Evolutionary conservation across 495 filamentous ascomycete species (phyloP).

Genomic region (Neurospora intermedia): DNA sequence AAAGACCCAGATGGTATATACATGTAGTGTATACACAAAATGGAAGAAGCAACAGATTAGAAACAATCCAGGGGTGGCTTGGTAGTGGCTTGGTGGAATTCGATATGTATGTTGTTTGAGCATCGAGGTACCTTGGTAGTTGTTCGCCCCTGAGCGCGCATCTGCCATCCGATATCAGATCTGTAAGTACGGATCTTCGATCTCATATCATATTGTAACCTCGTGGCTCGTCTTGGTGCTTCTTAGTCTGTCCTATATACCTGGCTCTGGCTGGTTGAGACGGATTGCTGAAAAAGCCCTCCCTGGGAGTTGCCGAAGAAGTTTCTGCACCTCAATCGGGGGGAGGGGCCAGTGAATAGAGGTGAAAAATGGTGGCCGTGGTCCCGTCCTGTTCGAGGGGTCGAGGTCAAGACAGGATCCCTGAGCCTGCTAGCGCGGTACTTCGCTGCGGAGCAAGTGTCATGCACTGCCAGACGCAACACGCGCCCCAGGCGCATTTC

Average conservation of each 20-base stretch:
- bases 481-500: not conserved
- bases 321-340: not conserved
- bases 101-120: not conserved
- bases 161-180: constrained; percentile 1
- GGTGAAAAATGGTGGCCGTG: not conserved
- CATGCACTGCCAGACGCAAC: not conserved
- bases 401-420: not conserved
- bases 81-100: not conserved
- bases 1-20: not conserved
- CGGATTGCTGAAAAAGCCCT: not conserved
- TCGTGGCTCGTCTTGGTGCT: not conserved
- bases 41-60: not conserved
- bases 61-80: not conserved
- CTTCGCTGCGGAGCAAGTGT: not conserved
- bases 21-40: not conserved
- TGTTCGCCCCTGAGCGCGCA: not conserved
- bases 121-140: not conserved
- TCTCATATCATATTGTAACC: not conserved
- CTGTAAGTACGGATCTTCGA: not conserved
- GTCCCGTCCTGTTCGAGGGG: constrained; percentile 3
- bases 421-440: constrained; percentile 17
- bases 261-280: not conserved
- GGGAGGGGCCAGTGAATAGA: not conserved
- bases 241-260: not conserved
- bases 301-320: not conserved